Percentiles rank a stretch among this genome's conserved stretches.
Evolutionary conservation across 306 rosid species (phyloP).

Genomic region (Lathyrus aphaca): DNA sequence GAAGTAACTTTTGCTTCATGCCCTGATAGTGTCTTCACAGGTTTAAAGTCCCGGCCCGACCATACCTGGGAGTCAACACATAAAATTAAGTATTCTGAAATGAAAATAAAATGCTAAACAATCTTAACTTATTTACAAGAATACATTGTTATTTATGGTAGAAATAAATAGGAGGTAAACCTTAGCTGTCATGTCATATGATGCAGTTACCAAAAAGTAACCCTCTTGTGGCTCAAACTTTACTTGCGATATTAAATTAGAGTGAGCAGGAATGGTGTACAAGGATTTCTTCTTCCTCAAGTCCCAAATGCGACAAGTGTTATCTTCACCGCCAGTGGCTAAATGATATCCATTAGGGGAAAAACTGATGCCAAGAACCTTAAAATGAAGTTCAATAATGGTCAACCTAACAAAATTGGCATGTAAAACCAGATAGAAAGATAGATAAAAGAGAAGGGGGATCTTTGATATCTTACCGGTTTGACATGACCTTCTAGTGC

Average conservation of each 20-base stretch:
- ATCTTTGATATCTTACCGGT: slow-evolving; percentile 56
- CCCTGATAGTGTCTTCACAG: slow-evolving; percentile 85
- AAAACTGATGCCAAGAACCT: slow-evolving; percentile 87
- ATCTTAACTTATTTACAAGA: slow-evolving; percentile 18
- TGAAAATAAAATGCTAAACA: slow-evolving; percentile 23
- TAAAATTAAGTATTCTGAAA: slow-evolving; percentile 36
- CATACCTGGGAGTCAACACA: slow-evolving; percentile 65
- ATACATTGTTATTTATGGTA: slow-evolving; percentile 21
- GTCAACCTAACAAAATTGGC: slow-evolving; percentile 18
- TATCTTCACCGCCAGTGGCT: slow-evolving; percentile 93
- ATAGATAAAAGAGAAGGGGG: neutral
- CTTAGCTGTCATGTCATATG: slow-evolving; percentile 95
- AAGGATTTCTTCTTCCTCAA: slow-evolving; percentile 86
- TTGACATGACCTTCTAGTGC: slow-evolving; percentile 96
- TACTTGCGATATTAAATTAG: slow-evolving; percentile 89
- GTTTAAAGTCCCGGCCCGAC: slow-evolving; percentile 96
- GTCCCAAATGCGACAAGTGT: slow-evolving; percentile 94
- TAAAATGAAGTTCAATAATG: slow-evolving; percentile 37
- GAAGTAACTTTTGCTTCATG: slow-evolving; percentile 94
- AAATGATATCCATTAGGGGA: slow-evolving; percentile 90
- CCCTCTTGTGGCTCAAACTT: slow-evolving; percentile 97
- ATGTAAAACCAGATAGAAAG: neutral
- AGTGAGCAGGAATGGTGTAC: slow-evolving; percentile 88
- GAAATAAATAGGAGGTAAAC: slow-evolving; percentile 45
- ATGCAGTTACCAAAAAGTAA: slow-evolving; percentile 89